Evolutionary conservation across 1,284 basidiomycete genomes (phyloP), one percentile per base, ranked within the genome.

Genomic region (Ceratobasidium sp.): DNA sequence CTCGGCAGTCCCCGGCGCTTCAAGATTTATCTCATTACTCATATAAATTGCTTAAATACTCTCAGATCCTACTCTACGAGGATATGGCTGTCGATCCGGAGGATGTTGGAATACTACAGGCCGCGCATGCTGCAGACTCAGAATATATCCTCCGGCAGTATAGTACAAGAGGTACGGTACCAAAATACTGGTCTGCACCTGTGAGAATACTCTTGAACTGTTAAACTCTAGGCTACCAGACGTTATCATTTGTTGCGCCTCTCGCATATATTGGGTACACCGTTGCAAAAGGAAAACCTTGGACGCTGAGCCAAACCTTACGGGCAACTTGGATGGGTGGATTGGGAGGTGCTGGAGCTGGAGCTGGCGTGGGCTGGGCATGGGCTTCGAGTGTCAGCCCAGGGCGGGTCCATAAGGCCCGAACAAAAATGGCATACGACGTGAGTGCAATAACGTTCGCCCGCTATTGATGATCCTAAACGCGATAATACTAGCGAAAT

Each of bases 251-350:
- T 33, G 80, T 92, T 38, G 86, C 87, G 0, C 91, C 91, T 23
- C 89, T 91, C 6, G 82, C 86, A 10, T 94, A 93, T 80, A 83
- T 86, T 9, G 86, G 86, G 0, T 88, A 89, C 79, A 83, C 89
- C 15, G 80, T 93, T 48, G 85, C 86, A 28, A 87, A 89, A 78
- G 89, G 87, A 78, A 90, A 91, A 10, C 86, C 89, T 56, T 84
- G 93, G 70, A 88, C 87, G 13, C 80, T 91, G 46, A 93, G 92
- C 80, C 88, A 88, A 50, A 80, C 91, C 13, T 85, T 94, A 57
- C 89, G 91, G 23, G 89, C 92, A 44, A 92, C 91, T 10, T 94
- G 92, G 92, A 80, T 91, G 7, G 91, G 91, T 52, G 91, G 92
- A 48, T 83, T 88, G 48, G 84, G 84, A 73, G 92, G 92, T 90